These are phyloP conservation scores for Cetraspora pellucida DNA, from an alignment of 192 early-diverging fungal species.

Conservation along the genomic window DNA sequence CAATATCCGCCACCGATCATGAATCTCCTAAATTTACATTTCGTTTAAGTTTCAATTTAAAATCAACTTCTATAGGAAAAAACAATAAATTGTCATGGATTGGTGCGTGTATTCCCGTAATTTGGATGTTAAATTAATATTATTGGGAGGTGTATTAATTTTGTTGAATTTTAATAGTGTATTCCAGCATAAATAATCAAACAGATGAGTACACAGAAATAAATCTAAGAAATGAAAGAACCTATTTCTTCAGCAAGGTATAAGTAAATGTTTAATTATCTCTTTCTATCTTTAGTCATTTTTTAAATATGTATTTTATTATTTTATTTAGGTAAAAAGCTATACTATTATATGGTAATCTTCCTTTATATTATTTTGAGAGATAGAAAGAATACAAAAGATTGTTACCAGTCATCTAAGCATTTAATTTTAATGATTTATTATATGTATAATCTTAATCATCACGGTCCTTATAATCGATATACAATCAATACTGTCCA, in stretches of 20 bases:
- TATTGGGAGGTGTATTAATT: neutral
- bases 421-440: too few relatives aligned
- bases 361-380: too few relatives aligned
- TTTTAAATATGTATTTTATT: too few relatives aligned
- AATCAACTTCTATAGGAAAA: constrained; percentile 41
- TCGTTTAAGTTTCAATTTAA: constrained; percentile 35
- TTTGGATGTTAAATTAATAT: neutral
- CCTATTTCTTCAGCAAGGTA: constrained; percentile 32
- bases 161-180: neutral
- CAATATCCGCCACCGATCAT: constrained; percentile 32
- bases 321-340: too few relatives aligned
- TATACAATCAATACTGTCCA: too few relatives aligned
- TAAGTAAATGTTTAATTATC: neutral
- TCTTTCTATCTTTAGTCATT: too few relatives aligned
- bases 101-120: neutral
- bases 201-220: constrained; percentile 7
- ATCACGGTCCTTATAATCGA: too few relatives aligned
- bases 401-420: too few relatives aligned
- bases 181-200: constrained; percentile 19
- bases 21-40: constrained; percentile 34
- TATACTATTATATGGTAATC: too few relatives aligned
- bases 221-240: constrained; percentile 3
- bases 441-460: too few relatives aligned
- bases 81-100: constrained; percentile 44
- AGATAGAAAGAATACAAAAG: too few relatives aligned